A percentile compares a stretch with the other conserved stretches of the same genome.
These are phyloP conservation scores for Talaromyces funiculosus DNA, from an alignment of 2,329 filamentous ascomycete genomes.

Conservation along the genomic window DNA sequence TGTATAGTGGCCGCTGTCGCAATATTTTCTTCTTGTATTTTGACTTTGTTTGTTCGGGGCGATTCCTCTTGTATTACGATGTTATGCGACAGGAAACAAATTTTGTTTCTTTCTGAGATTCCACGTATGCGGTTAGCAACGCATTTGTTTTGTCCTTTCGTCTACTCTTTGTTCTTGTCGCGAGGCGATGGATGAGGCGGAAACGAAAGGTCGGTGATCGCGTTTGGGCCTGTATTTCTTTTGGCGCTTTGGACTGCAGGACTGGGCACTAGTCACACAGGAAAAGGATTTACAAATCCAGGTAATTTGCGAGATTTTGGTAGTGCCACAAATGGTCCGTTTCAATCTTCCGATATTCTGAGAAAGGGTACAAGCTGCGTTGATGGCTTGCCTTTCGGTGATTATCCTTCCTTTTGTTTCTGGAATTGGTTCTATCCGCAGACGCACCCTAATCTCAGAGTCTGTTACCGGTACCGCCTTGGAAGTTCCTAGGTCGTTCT, in stretches of 20 bases:
- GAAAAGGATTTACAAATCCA: neutral
- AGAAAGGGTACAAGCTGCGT: neutral
- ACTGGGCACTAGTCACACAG: neutral
- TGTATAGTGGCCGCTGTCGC: constrained; percentile 6
- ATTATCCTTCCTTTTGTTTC: neutral
- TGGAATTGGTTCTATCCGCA: constrained; percentile 1
- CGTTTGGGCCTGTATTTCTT: constrained; percentile 4
- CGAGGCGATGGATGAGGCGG: neutral
- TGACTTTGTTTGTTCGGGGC: neutral
- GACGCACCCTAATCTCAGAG: neutral
- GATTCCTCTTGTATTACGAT: constrained; percentile 10
- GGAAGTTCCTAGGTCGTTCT: constrained; percentile 23
- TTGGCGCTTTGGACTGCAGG: constrained; percentile 2
- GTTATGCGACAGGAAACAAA: neutral
- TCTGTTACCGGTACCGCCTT: constrained; percentile 18
- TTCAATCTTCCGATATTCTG: neutral
- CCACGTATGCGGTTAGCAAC: constrained; percentile 17
- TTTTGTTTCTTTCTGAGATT: constrained; percentile 8
- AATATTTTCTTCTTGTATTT: neutral
- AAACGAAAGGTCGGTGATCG: neutral
- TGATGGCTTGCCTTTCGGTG: neutral
- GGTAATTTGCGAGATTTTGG: neutral
- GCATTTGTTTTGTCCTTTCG: constrained; percentile 9
- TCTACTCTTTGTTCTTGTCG: constrained; percentile 1
- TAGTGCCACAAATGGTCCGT: neutral